Conservation (phyloP, 1,284 basidiomycete species). For the Spongispora temasekensis region DNA sequence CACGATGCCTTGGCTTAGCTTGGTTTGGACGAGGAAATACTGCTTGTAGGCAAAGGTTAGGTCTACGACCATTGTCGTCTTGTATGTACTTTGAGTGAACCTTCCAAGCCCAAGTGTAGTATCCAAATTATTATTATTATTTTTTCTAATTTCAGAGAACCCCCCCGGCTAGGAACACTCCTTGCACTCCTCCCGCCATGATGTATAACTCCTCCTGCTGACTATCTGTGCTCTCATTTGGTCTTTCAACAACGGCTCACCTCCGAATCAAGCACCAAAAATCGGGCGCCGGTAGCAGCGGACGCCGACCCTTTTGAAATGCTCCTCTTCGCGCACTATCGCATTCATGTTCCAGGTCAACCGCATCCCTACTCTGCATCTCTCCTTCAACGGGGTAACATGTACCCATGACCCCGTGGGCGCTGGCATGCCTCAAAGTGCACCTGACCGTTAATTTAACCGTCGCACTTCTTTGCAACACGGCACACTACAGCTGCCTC, state of each 20-base stretch:
- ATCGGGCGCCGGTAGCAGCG: constrained; percentile 7
- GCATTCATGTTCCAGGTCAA: constrained; percentile 4
- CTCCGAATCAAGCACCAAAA: neutral
- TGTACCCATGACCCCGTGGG: constrained; percentile 5
- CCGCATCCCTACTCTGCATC: constrained; percentile 2
- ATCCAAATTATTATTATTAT: constrained; percentile 29
- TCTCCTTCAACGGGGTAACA: neutral
- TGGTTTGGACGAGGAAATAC: no score
- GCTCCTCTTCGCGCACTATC: constrained; percentile 9
- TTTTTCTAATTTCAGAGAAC: constrained; percentile 34
- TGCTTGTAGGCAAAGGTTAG: no score
- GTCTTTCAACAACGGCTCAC: constrained; percentile 7
- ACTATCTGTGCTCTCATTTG: constrained; percentile 11
- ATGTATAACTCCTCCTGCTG: constrained; percentile 7
- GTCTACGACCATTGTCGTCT: no score
- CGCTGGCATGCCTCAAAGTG: constrained; percentile 9
- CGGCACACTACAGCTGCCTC: constrained; percentile 15
- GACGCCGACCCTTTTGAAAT: neutral
- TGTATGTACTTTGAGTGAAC: no score
- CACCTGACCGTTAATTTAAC: constrained; percentile 27
- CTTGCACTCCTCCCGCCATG: constrained; percentile 34
- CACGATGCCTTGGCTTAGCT: no score
- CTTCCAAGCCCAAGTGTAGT: constrained; percentile 18
- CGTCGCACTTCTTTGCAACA: constrained; percentile 15
- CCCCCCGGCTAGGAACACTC: constrained; percentile 32